Evolutionary conservation across 108 stramenopile species (phyloP).

Genomic region (Seminavis robusta): DNA sequence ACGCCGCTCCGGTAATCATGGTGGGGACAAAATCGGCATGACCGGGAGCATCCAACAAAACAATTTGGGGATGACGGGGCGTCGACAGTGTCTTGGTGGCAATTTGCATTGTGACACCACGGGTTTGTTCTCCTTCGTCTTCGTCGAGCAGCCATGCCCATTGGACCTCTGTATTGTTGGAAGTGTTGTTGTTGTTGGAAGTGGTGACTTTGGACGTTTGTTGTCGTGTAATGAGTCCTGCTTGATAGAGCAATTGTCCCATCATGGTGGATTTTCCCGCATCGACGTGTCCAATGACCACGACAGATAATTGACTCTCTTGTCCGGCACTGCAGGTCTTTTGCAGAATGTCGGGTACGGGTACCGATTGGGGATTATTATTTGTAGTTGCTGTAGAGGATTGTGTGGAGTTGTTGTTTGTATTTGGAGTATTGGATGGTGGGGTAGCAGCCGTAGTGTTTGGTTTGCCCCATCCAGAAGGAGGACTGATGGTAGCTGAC

Average conservation of each 20-base stretch:
- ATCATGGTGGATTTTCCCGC: slow-evolving; percentile 93
- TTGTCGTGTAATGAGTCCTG: slow-evolving; percentile 52
- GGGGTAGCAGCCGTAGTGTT: background rate
- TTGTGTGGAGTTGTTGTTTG: background rate
- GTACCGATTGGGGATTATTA: background rate
- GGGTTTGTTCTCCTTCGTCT: slow-evolving; percentile 96
- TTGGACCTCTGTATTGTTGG: slow-evolving; percentile 77
- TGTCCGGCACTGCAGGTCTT: background rate
- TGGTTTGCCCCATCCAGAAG: slow-evolving; percentile 12
- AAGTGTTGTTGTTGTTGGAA: slow-evolving; percentile 27
- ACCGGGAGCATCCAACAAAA: slow-evolving; percentile 97
- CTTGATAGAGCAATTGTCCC: slow-evolving; percentile 70
- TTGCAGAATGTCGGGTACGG: slow-evolving; percentile 1
- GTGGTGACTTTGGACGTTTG: slow-evolving; percentile 27
- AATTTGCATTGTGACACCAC: slow-evolving; percentile 99
- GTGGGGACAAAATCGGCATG: slow-evolving; percentile 93
- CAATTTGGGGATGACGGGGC: slow-evolving; percentile 35
- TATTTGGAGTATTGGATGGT: background rate
- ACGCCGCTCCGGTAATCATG: slow-evolving; percentile 98
- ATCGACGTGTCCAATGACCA: slow-evolving; percentile 84
- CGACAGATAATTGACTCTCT: slow-evolving; percentile 19
- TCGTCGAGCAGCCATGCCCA: slow-evolving; percentile 98
- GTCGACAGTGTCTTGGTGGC: slow-evolving; percentile 91
- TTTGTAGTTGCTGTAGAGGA: background rate
- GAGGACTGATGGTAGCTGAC: slow-evolving; percentile 1